Conservation (phyloP, 768 basidiomycete genomes). For the Cubamyces sp. region DNA sequence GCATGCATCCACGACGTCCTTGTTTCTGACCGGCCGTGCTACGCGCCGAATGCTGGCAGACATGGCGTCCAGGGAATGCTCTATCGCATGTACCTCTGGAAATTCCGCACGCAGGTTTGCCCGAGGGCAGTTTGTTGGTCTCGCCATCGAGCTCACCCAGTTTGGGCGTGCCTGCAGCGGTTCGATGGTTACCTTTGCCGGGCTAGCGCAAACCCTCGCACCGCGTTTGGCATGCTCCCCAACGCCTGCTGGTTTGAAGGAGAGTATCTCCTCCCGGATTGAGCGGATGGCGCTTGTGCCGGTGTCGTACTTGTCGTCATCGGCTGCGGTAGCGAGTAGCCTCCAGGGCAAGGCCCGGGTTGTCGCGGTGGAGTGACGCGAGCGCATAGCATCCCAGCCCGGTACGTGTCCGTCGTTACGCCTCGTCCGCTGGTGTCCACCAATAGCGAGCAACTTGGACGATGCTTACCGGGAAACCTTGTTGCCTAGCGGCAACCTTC, state of each 20-base stretch:
- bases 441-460: too few species aligned
- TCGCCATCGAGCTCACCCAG: background rate
- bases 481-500: background rate
- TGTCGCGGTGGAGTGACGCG: background rate
- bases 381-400: background rate
- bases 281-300: background rate
- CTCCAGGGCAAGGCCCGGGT: background rate
- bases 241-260: background rate
- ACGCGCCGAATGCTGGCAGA: too few species aligned
- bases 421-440: too few species aligned
- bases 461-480: background rate
- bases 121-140: conserved; percentile 9
- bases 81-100: background rate
- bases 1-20: too few species aligned
- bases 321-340: background rate
- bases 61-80: too few species aligned
- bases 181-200: background rate
- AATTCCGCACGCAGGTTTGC: conserved; percentile 4
- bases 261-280: background rate
- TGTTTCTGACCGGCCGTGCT: too few species aligned
- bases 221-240: background rate
- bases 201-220: background rate
- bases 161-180: background rate
- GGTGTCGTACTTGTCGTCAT: background rate
- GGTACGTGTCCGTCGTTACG: background rate